Percentiles rank a stretch among this genome's conserved stretches.
Conservation (phyloP, 257 asterid genomes). For the Lavandula angustifolia region DNA sequence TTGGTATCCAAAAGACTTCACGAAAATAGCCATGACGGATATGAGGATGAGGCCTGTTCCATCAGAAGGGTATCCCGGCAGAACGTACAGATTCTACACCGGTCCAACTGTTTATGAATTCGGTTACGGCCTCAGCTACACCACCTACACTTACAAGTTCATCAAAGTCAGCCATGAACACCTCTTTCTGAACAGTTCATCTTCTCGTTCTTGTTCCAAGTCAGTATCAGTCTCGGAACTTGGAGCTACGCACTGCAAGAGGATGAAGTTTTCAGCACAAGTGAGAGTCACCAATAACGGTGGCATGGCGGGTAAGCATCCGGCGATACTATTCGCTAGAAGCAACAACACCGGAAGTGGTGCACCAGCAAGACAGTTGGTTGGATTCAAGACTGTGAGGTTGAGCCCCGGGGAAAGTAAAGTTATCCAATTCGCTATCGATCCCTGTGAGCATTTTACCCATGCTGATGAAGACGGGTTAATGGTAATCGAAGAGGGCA, state of each 20-base stretch:
- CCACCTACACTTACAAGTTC: conserved; percentile 46
- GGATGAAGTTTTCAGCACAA: conserved; percentile 31
- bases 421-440: conserved; percentile 39
- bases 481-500: conserved; percentile 53
- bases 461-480: conserved; percentile 48
- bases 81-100: conserved; percentile 69
- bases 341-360: conserved; percentile 12
- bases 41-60: conserved; percentile 76
- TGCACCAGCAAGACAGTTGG: conserved; percentile 43
- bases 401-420: conserved; percentile 40
- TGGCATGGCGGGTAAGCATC: conserved; percentile 52
- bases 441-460: conserved; percentile 56
- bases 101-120: conserved; percentile 66
- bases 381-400: conserved; percentile 51
- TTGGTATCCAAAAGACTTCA: conserved; percentile 70
- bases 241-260: conserved; percentile 37
- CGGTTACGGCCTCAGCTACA: conserved; percentile 75
- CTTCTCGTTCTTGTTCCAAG: conserved; percentile 9
- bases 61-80: conserved; percentile 64
- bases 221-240: conserved; percentile 40
- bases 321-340: conserved; percentile 44
- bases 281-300: conserved; percentile 52
- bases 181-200: conserved; percentile 30
- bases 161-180: conserved; percentile 35
- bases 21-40: conserved; percentile 59